These are phyloP conservation scores for Apophysomyces trapeziformis DNA, from an alignment of 371 early-diverging fungal species.

Conservation along the genomic window DNA sequence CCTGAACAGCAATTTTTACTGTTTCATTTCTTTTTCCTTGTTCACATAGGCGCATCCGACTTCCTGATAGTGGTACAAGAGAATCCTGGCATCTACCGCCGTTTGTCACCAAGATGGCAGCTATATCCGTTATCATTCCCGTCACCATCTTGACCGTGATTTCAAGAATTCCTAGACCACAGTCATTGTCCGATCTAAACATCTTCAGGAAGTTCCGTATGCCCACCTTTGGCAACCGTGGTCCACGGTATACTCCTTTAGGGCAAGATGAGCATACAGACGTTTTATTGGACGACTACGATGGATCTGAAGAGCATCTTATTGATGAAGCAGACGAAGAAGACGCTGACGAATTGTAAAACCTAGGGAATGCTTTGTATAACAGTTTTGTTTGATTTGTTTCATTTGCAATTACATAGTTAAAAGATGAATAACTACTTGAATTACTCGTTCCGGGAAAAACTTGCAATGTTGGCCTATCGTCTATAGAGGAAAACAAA, in stretches of 20 bases:
- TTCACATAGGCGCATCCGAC: conserved; percentile 40
- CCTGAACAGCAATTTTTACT: not conserved
- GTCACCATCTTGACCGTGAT: conserved; percentile 43
- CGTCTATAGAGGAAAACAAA: not conserved
- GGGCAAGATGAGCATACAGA: conserved; percentile 55
- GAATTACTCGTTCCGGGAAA: not conserved
- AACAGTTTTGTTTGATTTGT: conserved; percentile 5
- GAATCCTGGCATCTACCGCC: conserved; percentile 25
- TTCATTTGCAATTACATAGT: not conserved
- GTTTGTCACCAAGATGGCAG: conserved; percentile 40
- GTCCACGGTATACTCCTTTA: conserved; percentile 38
- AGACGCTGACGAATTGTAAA: conserved; percentile 50
- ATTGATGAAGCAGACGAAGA: conserved; percentile 49
- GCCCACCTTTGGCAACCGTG: conserved; percentile 34
- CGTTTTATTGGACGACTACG: conserved; percentile 55
- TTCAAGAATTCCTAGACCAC: conserved; percentile 45
- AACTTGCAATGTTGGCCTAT: not conserved
- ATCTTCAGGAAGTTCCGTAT: conserved; percentile 29
- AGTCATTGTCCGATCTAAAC: conserved; percentile 32
- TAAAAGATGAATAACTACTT: not conserved
- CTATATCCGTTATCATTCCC: conserved; percentile 46
- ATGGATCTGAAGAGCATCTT: conserved; percentile 46
- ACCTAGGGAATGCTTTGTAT: not conserved
- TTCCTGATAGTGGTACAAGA: conserved; percentile 32
- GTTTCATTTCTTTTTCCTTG: not conserved